Evolutionary conservation across 768 basidiomycete genomes (phyloP), one percentile per base, ranked within the genome.

Genomic region (Termitomyces sp.): DNA sequence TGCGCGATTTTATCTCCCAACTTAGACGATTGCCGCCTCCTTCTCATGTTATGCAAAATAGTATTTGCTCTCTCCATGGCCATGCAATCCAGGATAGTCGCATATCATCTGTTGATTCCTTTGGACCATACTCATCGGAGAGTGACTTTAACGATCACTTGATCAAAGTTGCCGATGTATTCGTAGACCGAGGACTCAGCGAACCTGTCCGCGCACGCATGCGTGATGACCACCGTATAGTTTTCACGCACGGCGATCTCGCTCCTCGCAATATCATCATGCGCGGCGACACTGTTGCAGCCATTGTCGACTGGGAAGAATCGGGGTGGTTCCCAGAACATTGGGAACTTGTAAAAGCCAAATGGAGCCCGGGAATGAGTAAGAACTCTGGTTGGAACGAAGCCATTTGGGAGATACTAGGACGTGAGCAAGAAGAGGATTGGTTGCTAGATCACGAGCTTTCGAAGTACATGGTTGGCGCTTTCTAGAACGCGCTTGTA

Each of bases 201-300:
- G 47, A 50, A 30, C 50, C 51, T 17, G 16, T 59, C 43, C 55
- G 55, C 5, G 46, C 48, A 27, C 55, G 43, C 28, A 46, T 57
- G 48, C 50, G 54, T 16, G 25, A 48, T 17, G 19, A 48, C 23
- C 58, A 59, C 14, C 58, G 35, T 41, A 46, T 60, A 23, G 47
- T 58, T n/a, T 64, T 78, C 62, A 68, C 71, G n/a, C 75, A 79
- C 57, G 74, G 73, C 23, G 76, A 79, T 58, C 54, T 78, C 45
- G 67, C 70, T 45, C 72, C 73, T 8, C 67, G 73, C 2, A 78
- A 79, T 60, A 67, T 79, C 49, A 61, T 78, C 21, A 66, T 78
- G 27, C 61, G 72, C 17, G 63, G 58, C 14, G 65, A 60, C 12
- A 57, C 35, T 12, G 64, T 73, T 46, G 59, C 63, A 6, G 69